Conservation (phyloP, 1,284 basidiomycete species). For the Rhodotorula sp. region DNA sequence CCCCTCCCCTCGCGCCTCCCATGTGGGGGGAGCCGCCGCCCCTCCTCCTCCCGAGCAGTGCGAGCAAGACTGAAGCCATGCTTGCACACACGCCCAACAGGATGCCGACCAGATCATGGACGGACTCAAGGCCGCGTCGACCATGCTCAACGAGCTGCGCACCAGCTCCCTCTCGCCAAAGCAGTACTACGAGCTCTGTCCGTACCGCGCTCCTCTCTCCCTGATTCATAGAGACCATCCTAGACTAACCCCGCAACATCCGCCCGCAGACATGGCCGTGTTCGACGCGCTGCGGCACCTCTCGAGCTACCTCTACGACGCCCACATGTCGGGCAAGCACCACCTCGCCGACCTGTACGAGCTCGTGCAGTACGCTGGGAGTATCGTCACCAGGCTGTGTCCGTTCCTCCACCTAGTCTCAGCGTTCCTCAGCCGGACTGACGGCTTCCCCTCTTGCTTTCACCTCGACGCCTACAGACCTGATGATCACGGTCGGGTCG, state of each 20-base stretch:
- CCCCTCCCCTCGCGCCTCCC: background rate
- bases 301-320: constrained; percentile 79
- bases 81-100: too few species aligned
- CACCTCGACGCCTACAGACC: constrained; percentile 58
- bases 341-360: constrained; percentile 96
- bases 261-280: constrained; percentile 80
- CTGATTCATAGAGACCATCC: background rate
- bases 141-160: constrained; percentile 91
- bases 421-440: too few species aligned
- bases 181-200: constrained; percentile 95
- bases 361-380: constrained; percentile 91
- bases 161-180: constrained; percentile 87
- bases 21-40: background rate
- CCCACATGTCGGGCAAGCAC: constrained; percentile 81
- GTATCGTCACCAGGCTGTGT: constrained; percentile 73
- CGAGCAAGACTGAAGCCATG: too few species aligned
- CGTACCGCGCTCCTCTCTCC: constrained; percentile 47
- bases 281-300: constrained; percentile 91
- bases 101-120: constrained; percentile 95
- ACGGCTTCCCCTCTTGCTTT: background rate
- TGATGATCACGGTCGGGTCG: constrained; percentile 97
- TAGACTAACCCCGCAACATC: background rate
- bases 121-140: constrained; percentile 87
- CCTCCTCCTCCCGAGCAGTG: too few species aligned
- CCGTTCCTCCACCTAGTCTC: background rate